phyloP scores from a whole-genome alignment of 371 early-diverging fungal genomes.

The Apophysomyces ossiformis region DNA sequence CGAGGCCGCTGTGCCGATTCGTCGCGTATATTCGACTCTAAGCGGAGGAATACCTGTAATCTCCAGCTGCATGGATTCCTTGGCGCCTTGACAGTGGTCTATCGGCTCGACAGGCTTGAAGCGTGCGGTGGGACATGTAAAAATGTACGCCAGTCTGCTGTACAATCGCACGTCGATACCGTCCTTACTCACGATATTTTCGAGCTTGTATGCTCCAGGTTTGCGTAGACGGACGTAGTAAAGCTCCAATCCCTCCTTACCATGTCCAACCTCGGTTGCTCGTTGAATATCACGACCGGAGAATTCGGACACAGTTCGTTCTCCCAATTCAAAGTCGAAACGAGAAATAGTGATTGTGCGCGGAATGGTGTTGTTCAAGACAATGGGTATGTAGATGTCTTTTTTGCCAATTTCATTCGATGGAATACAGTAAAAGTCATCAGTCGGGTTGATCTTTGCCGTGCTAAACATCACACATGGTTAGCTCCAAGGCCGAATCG shows the following conservation, averaged over 20 bases:
- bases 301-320: constrained; percentile 17
- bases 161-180: constrained; percentile 43
- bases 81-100: constrained; percentile 46
- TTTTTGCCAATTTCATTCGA: constrained; percentile 33
- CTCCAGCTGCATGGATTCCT: constrained; percentile 34
- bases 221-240: constrained; percentile 41
- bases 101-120: constrained; percentile 21
- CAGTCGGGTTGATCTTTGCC: constrained; percentile 50
- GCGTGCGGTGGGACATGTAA: constrained; percentile 46
- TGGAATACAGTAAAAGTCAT: constrained; percentile 49
- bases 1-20: not conserved
- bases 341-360: constrained; percentile 40
- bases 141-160: constrained; percentile 36
- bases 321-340: constrained; percentile 44
- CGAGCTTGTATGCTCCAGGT: constrained; percentile 48
- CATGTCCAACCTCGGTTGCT: constrained; percentile 44
- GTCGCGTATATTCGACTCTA: constrained; percentile 38
- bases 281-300: constrained; percentile 42
- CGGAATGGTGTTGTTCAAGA: constrained; percentile 54
- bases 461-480: constrained; percentile 29
- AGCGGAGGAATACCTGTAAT: constrained; percentile 52
- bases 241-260: constrained; percentile 41
- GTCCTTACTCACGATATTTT: constrained; percentile 42
- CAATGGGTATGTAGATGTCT: constrained; percentile 50
- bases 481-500: not conserved